A percentile compares a stretch with the other conserved stretches of the same genome.
phyloP scores from a whole-genome alignment of 352 stramenopile species.

The Globisporangium cederbergense region DNA sequence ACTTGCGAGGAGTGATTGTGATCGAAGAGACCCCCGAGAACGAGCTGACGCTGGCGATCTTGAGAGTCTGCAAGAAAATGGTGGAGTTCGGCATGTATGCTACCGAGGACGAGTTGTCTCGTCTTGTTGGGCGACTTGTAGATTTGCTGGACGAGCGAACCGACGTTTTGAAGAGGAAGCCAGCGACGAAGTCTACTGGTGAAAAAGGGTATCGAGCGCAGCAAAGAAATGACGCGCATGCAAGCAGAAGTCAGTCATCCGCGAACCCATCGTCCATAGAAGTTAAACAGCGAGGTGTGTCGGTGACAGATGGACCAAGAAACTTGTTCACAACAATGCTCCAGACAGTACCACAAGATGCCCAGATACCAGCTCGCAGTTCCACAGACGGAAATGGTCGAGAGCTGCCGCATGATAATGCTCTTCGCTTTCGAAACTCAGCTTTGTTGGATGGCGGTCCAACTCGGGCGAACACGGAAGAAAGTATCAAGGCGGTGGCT shows the following conservation, averaged over 20 bases:
- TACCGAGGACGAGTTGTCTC: slow-evolving; percentile 36
- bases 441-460: slow-evolving; percentile 30
- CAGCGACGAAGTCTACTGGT: neutral
- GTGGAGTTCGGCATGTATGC: slow-evolving; percentile 67
- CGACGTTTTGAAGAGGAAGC: slow-evolving; percentile 23
- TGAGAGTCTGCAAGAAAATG: slow-evolving; percentile 54
- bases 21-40: slow-evolving; percentile 62
- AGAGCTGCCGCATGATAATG: neutral
- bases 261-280: neutral
- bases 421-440: slow-evolving; percentile 29
- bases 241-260: no score
- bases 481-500: slow-evolving; percentile 12
- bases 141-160: slow-evolving; percentile 46
- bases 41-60: slow-evolving; percentile 49
- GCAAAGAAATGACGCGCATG: neutral
- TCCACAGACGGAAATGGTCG: neutral
- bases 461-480: neutral
- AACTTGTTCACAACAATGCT: slow-evolving; percentile 33
- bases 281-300: slow-evolving; percentile 7
- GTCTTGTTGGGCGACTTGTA: slow-evolving; percentile 25
- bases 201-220: slow-evolving; percentile 8
- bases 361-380: neutral
- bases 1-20: slow-evolving; percentile 37
- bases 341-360: slow-evolving; percentile 11
- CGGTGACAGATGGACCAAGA: slow-evolving; percentile 20